Evolutionary conservation across 2,329 filamentous ascomycete species (phyloP), one percentile per base, ranked within the genome.

Genomic region (Pestalotiopsis sp.): DNA sequence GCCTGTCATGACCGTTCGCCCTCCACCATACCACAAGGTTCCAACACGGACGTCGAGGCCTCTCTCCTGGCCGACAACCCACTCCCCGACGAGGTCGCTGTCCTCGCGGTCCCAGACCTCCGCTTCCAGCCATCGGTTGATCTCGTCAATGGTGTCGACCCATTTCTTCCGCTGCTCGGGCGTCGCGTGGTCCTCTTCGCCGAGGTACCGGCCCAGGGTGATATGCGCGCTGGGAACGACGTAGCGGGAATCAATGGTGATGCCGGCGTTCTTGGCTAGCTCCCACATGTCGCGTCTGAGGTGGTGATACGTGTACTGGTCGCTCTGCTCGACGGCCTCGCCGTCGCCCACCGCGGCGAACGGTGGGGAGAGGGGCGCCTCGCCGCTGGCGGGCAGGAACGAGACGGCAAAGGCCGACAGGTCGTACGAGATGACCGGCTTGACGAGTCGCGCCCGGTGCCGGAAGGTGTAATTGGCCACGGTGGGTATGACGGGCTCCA

Each of bases 201-300:
- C 86, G 58, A 97, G 86, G 78, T 96, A 98, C 3, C 95, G 86
- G 0, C 89, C 95, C 68, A 98, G 87, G 0, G 95, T 98, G 76
- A 98, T 87, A 82, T 98, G 95, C 17, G 93, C 94, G 61, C 92
- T 95, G 1, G 95, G 95, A 2, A 97, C 93, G 27, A 95, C 90
- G 78, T 98, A 98, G 68, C 95, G 86, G 66, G 92, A 93, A 25
- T 86, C 91, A 41, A 97, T 86, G 17, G 86, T 81, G n/a, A 95
- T 83, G 1, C 92, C 93, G 0, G 89, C 86, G 3, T 82, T 82
- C 60, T 84, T 82, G 3, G 89, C 87, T 31, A 89, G 82, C 63
- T 87, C 83, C 78, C 91, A 96, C 13, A 97, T 78, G 76, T 97
- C 94, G 4, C 91, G 87, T 2, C 95, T 90, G 9, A 98, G 88